phyloP scores from a whole-genome alignment of 202 grass and related monocot species.

The Panicum virgatum region DNA sequence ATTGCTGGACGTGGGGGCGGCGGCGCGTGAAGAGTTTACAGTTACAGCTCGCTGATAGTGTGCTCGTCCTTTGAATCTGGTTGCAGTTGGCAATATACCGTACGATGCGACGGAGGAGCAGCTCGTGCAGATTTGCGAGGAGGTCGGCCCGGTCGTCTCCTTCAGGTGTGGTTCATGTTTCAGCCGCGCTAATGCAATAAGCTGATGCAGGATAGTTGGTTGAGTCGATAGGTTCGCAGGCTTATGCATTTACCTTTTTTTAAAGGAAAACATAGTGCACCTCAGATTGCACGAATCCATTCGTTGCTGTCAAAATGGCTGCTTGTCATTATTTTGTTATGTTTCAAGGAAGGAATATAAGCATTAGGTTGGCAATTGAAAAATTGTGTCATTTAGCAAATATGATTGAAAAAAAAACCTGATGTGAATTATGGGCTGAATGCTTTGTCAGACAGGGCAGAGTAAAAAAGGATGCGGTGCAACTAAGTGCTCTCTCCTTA shows the following conservation, averaged over 20 bases:
- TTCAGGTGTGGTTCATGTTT: slow-evolving; percentile 67
- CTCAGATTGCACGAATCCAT: background rate
- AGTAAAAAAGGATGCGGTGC: background rate
- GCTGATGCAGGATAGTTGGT: no score
- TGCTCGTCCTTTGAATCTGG: slow-evolving; percentile 20
- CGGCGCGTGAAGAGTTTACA: no score
- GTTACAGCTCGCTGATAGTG: background rate
- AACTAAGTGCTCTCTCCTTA: no score
- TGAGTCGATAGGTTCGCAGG: background rate
- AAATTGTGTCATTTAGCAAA: background rate
- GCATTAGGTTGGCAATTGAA: background rate
- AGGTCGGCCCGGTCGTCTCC: slow-evolving; percentile 91
- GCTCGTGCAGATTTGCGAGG: slow-evolving; percentile 92
- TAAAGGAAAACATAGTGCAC: background rate
- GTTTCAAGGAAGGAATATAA: background rate
- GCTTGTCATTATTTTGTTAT: background rate
- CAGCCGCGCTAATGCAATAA: background rate
- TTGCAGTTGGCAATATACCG: slow-evolving; percentile 93
- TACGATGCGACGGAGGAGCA: slow-evolving; percentile 95
- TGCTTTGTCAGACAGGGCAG: background rate
- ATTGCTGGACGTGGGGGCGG: no score
- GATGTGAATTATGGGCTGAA: background rate
- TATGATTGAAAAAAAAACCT: background rate
- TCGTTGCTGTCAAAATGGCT: background rate
- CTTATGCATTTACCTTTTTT: slow-evolving; percentile 10